Base-by-base conservation (phyloP, 441 rosid species). In the Populus hybrid region DNA sequence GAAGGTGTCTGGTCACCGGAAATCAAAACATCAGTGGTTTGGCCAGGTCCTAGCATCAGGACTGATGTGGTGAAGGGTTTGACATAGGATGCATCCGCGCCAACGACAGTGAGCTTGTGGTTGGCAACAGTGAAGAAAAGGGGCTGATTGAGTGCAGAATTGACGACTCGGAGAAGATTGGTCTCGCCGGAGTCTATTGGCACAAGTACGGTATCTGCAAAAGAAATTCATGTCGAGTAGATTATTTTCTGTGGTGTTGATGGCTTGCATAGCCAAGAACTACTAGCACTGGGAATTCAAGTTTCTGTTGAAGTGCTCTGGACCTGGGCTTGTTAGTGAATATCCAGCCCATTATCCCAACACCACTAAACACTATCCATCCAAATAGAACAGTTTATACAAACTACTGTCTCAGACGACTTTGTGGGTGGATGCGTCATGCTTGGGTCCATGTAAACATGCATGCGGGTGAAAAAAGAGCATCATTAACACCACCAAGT, bases 11-110 rank as follows among this genome's bases (percentile, higher is more conserved):
- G 95, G 81, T 92, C 80, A 0, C 93, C 98, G 2, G 73, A 75
- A 86, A 94, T 83, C 32, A 94, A 79, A 50, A 94, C 93, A 24
- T 94, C 97, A 0, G 98, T 94, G 72, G 98, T 94, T 79, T 94
- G 97, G 26, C 98, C 95, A 0, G 98, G 97, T 32, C 97, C 98
- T 7, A 94, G 75, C 92, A 89, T 82, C n/a, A 94, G 81, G 63
- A 94, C 95, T 0, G 84, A 82, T 32, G 93, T 91, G 57, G 94
- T 86, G 87, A 94, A 92, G 21, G 93, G 97, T 76, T 90, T 94
- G 32, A 79, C 30, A 82, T 94, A 94, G 19, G 92, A 84, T 2
- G 94, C 95, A 74, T 94, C 98, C 1, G 94, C 98, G 5, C 91
- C 93, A 3, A 94, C 97, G 9, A 94, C 98, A 0, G 94, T 92